A percentile compares a stretch with the other conserved stretches of the same genome.
These are phyloP conservation scores for Pholiota adiposa DNA, from an alignment of 1,284 basidiomycete genomes.

Conservation along the genomic window DNA sequence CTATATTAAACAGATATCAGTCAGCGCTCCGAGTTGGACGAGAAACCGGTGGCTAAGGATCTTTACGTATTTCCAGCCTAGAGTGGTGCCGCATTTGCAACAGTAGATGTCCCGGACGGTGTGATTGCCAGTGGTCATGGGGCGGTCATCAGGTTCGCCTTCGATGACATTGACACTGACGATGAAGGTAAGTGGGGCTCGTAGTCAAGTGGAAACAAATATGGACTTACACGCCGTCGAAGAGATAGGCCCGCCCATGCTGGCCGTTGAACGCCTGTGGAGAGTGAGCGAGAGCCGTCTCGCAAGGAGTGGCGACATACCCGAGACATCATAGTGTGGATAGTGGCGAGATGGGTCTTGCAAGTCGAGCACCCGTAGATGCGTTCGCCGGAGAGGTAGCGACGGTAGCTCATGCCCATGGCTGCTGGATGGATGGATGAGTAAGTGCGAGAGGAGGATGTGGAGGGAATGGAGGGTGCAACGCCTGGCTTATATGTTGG, in stretches of 20 bases:
- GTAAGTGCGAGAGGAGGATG: constrained; percentile 9
- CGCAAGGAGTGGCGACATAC: constrained; percentile 44
- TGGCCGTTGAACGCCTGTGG: constrained; percentile 90
- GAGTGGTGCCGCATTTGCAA: constrained; percentile 80
- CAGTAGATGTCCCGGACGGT: constrained; percentile 96
- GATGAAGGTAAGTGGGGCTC: constrained; percentile 15
- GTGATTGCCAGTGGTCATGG: constrained; percentile 97
- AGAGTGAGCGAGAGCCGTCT: constrained; percentile 8
- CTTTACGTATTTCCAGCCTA: constrained; percentile 99
- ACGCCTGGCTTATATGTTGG: constrained; percentile 15
- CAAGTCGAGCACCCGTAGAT: constrained; percentile 93
- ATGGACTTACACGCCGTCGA: constrained; percentile 82
- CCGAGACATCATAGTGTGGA: constrained; percentile 90
- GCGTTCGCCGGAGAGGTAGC: constrained; percentile 85
- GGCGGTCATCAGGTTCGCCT: constrained; percentile 87
- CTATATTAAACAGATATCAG: constrained; percentile 42
- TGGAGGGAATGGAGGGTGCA: constrained; percentile 10
- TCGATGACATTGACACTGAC: constrained; percentile 86
- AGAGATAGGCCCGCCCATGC: constrained; percentile 93
- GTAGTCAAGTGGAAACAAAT: background rate
- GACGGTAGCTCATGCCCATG: constrained; percentile 91
- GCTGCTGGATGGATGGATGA: constrained; percentile 19
- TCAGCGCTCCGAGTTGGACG: background rate
- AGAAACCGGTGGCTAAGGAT: background rate
- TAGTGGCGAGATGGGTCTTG: constrained; percentile 92